Conservation (phyloP, 2,329 filamentous ascomycete species). For the Colletotrichum sp. region DNA sequence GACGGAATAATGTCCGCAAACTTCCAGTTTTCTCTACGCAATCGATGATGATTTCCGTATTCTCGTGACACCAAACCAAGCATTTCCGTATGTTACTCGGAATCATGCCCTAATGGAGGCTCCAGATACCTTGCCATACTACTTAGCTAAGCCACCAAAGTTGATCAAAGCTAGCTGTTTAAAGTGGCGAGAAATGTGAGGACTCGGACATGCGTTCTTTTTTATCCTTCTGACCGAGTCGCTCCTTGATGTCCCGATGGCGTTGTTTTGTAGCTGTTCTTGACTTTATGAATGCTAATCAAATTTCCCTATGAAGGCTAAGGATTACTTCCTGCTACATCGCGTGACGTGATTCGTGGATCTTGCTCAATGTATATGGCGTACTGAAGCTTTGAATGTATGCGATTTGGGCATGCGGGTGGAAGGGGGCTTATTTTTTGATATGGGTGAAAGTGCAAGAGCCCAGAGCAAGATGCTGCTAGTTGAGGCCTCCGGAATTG, state of each 20-base stretch:
- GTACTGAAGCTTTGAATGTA: not conserved
- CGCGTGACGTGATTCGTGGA: not conserved
- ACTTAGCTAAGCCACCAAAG: not conserved
- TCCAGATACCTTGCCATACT: not conserved
- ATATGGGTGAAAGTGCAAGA: fast-evolving
- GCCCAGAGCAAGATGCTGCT: not conserved
- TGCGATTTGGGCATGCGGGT: not conserved
- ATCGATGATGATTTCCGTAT: not conserved
- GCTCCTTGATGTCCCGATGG: not conserved
- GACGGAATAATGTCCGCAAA: not conserved
- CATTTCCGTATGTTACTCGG: not conserved
- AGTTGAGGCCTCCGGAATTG: not conserved
- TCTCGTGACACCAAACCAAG: not conserved
- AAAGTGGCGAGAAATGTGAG: not conserved
- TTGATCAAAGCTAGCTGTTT: not conserved
- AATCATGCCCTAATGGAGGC: not conserved
- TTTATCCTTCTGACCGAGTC: not conserved
- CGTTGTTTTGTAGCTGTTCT: not conserved
- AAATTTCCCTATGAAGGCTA: fast-evolving
- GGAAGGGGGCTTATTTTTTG: fast-evolving
- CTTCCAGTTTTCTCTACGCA: not conserved
- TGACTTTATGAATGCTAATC: not conserved
- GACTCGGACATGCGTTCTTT: not conserved
- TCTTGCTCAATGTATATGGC: fast-evolving
- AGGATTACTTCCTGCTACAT: not conserved